phyloP scores from a whole-genome alignment of 495 filamentous ascomycete genomes.

The Aspergillus carlsbadensis region DNA sequence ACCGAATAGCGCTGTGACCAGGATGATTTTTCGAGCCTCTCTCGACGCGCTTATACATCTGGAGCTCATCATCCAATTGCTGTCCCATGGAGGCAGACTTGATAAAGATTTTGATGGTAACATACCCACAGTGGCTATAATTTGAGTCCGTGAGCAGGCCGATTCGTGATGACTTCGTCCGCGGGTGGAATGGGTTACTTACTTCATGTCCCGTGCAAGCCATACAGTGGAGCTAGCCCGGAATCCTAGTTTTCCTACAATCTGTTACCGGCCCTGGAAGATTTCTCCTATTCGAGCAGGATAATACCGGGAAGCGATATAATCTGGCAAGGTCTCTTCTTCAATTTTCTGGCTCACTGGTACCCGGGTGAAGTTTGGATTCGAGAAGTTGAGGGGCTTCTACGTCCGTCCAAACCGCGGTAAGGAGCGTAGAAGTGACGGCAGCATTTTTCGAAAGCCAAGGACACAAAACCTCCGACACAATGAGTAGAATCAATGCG shows the following conservation, averaged over 20 bases:
- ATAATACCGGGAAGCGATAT: conserved; percentile 10
- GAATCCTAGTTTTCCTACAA: conserved; percentile 13
- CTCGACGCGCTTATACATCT: conserved; percentile 29
- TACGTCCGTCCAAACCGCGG: conserved; percentile 8
- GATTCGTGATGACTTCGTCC: not conserved
- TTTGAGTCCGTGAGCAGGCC: not conserved
- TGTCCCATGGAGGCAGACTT: conserved; percentile 26
- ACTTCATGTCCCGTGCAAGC: conserved; percentile 35
- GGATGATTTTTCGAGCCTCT: conserved; percentile 21
- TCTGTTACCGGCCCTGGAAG: conserved; percentile 4
- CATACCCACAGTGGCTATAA: conserved; percentile 6
- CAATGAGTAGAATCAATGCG: not conserved
- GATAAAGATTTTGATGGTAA: conserved; percentile 33
- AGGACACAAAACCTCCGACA: not conserved
- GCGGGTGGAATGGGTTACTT: conserved; percentile 5
- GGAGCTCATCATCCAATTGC: conserved; percentile 33
- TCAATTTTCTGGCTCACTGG: conserved; percentile 15
- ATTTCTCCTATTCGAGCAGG: conserved; percentile 13
- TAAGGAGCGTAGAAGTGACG: conserved; percentile 17
- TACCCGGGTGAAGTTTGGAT: conserved; percentile 16
- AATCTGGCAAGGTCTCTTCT: conserved; percentile 16
- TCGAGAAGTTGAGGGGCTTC: conserved; percentile 22
- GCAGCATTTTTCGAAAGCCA: conserved; percentile 8
- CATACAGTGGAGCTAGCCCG: conserved; percentile 34
- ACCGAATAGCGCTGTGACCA: conserved; percentile 22